Percentiles rank a stretch among this genome's conserved stretches.
Conservation (phyloP, 1,284 basidiomycete genomes). For the Cutaneotrichosporon mucoides region DNA sequence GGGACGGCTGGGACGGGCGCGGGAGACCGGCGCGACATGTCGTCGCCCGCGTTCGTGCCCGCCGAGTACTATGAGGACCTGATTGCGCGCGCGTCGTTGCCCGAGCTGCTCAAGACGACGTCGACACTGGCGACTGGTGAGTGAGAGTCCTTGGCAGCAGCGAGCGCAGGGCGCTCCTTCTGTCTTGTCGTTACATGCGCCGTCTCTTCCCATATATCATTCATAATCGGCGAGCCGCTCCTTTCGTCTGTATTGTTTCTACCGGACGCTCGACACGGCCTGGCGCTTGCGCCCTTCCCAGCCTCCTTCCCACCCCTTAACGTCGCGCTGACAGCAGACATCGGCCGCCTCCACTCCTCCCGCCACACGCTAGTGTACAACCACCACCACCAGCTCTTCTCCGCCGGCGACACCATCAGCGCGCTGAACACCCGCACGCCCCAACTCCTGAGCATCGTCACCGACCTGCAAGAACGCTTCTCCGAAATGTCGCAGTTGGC, state of each 20-base stretch:
- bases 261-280: no score
- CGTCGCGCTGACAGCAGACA: conserved; percentile 28
- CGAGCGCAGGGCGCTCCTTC: no score
- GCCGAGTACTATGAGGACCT: conserved; percentile 43
- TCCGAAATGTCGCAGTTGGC: conserved; percentile 44
- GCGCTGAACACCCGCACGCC: conserved; percentile 46
- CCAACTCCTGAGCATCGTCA: conserved; percentile 46
- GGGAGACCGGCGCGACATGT: conserved; percentile 5
- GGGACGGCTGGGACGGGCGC: not conserved
- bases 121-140: conserved; percentile 34
- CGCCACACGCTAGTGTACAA: conserved; percentile 48
- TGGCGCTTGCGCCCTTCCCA: no score
- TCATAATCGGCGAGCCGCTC: no score
- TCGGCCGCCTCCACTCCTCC: conserved; percentile 42
- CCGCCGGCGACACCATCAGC: conserved; percentile 47
- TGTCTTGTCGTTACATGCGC: no score
- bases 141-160: conserved; percentile 1
- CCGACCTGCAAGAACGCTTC: conserved; percentile 45
- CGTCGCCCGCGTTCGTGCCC: conserved; percentile 29
- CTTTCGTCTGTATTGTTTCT: no score
- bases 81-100: conserved; percentile 30
- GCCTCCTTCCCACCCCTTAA: no score
- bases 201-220: no score
- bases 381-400: conserved; percentile 50
- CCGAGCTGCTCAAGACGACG: conserved; percentile 38